These are phyloP conservation scores for Trichoderma sp. DNA, from an alignment of 2,329 filamentous ascomycete genomes.

Conservation along the genomic window DNA sequence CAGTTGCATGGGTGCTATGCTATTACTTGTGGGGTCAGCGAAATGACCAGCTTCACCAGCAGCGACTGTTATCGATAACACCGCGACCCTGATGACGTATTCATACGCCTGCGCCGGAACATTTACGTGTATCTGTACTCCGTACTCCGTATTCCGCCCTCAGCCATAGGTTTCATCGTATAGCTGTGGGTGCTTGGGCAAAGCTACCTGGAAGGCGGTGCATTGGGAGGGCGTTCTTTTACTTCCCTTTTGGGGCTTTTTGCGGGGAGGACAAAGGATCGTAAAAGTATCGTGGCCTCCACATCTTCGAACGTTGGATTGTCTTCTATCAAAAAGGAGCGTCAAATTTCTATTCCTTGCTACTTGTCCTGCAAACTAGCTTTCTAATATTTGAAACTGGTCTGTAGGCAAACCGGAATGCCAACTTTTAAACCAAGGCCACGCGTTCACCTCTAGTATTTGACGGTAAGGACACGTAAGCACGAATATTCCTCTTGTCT, in stretches of 20 bases:
- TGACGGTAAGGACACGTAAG: slow-evolving; percentile 6
- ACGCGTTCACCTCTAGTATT: slow-evolving; percentile 16
- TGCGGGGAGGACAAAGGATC: background rate
- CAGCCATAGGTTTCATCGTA: background rate
- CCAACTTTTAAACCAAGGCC: slow-evolving; percentile 9
- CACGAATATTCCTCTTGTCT: slow-evolving; percentile 7
- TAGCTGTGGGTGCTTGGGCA: background rate
- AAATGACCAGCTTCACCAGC: slow-evolving; percentile 7
- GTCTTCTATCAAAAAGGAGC: background rate
- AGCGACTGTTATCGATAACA: slow-evolving; percentile 14
- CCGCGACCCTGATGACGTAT: slow-evolving; percentile 16
- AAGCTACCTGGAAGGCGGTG: background rate
- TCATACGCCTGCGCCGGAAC: background rate
- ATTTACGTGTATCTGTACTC: background rate
- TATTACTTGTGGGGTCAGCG: slow-evolving; percentile 11
- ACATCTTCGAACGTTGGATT: background rate
- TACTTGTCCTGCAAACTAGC: slow-evolving; percentile 15
- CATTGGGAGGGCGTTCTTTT: background rate
- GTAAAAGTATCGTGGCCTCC: background rate
- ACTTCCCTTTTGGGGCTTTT: background rate
- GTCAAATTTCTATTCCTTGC: slow-evolving; percentile 12
- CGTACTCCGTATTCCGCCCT: background rate
- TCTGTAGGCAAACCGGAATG: slow-evolving; percentile 2
- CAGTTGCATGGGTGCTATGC: background rate
- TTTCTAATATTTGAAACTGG: slow-evolving; percentile 7